phyloP scores from a whole-genome alignment of 2,329 filamentous ascomycete genomes.

The Coniochaeta hoffmannii region DNA sequence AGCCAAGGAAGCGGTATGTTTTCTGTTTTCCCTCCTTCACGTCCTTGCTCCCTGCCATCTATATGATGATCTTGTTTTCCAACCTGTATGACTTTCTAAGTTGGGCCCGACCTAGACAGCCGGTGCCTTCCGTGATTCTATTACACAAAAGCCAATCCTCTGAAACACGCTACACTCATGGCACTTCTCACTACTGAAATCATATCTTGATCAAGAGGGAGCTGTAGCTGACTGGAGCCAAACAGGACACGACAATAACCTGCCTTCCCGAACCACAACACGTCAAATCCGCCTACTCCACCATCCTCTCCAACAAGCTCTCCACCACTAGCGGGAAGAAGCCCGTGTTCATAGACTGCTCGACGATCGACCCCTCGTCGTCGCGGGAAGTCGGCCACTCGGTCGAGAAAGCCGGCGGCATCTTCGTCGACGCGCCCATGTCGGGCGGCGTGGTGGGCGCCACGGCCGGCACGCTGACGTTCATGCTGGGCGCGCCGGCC shows the following conservation, averaged over 20 bases:
- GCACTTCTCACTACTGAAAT: conserved; percentile 11
- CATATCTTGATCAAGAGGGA: conserved; percentile 6
- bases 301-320: conserved; percentile 56
- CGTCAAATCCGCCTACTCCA: conserved; percentile 73
- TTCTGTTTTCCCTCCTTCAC: not conserved
- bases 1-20: conserved; percentile 43
- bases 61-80: conserved; percentile 29
- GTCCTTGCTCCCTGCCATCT: conserved; percentile 8
- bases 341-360: conserved; percentile 89
- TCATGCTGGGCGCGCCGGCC: conserved; percentile 77
- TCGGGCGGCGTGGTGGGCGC: conserved; percentile 94
- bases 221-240: conserved; percentile 10
- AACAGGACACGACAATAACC: conserved; percentile 77
- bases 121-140: conserved; percentile 55
- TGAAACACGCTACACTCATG: conserved; percentile 32
- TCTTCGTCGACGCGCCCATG: conserved; percentile 93
- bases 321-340: conserved; percentile 39
- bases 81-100: conserved; percentile 61
- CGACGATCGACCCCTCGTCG: conserved; percentile 87
- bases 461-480: conserved; percentile 78
- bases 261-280: conserved; percentile 85
- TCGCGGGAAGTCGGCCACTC: conserved; percentile 69
- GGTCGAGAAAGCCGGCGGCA: conserved; percentile 54
- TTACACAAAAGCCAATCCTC: conserved; percentile 65
- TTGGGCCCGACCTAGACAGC: conserved; percentile 46